These are phyloP conservation scores for Copromyces sp. DNA, from an alignment of 495 filamentous ascomycete species.

Conservation along the genomic window DNA sequence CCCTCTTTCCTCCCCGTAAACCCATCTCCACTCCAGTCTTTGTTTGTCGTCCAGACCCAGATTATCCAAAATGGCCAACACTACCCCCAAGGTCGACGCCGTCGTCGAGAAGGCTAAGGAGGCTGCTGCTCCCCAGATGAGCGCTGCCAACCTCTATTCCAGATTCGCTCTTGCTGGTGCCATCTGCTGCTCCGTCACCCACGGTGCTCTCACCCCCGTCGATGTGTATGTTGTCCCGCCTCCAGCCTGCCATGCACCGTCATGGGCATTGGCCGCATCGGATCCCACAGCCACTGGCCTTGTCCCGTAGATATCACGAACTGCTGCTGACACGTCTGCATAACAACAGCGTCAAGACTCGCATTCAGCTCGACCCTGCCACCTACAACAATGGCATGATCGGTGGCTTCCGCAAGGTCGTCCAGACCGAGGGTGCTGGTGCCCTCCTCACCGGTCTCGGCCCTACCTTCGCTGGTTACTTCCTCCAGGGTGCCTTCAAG, in stretches of 20 bases:
- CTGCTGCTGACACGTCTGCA: constrained; percentile 9
- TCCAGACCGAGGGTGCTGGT: constrained; percentile 75
- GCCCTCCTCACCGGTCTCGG: constrained; percentile 82
- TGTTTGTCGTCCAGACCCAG: constrained; percentile 1
- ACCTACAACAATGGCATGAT: constrained; percentile 87
- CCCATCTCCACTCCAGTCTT: constrained; percentile 24
- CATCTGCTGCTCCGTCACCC: constrained; percentile 88
- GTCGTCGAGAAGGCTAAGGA: constrained; percentile 20
- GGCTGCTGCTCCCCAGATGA: constrained; percentile 24
- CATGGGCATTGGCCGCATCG: not conserved
- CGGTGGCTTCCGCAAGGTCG: constrained; percentile 76
- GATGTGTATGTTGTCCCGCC: constrained; percentile 70
- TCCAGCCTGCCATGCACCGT: constrained; percentile 2
- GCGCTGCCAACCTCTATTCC: constrained; percentile 54
- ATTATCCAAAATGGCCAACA: constrained; percentile 14
- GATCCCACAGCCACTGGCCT: not conserved
- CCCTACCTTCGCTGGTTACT: constrained; percentile 84
- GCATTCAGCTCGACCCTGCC: constrained; percentile 83
- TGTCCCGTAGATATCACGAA: not conserved
- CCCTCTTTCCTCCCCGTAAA: constrained; percentile 13
- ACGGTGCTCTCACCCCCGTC: constrained; percentile 84
- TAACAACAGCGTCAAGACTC: constrained; percentile 72
- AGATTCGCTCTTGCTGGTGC: constrained; percentile 89
- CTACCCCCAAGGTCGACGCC: constrained; percentile 29
- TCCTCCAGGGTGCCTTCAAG: constrained; percentile 91